phyloP scores from a whole-genome alignment of 2,329 filamentous ascomycete genomes.

The Chaetoscypha palmicola region DNA sequence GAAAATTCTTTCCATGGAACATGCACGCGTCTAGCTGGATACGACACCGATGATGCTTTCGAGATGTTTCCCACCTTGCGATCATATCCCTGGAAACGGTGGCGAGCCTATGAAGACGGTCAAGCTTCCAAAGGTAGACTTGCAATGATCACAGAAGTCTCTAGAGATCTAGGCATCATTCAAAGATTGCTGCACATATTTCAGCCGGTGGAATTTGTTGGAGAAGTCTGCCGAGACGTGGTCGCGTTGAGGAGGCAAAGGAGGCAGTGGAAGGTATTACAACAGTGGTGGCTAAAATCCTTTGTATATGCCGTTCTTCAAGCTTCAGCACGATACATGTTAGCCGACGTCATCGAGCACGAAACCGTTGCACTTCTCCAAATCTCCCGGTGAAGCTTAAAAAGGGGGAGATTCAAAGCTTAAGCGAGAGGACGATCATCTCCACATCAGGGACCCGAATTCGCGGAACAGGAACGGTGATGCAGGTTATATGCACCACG shows the following conservation, averaged over 20 bases:
- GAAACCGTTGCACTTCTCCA: neutral
- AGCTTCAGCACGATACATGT: neutral
- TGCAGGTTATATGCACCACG: conserved; percentile 1
- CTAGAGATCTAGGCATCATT: no score
- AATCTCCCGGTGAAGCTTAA: neutral
- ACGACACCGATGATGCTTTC: no score
- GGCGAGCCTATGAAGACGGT: no score
- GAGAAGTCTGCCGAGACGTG: neutral
- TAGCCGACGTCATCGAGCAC: neutral
- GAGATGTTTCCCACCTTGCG: no score
- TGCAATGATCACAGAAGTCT: no score
- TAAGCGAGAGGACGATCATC: conserved; percentile 2
- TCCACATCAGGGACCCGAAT: neutral
- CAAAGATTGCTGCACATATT: no score
- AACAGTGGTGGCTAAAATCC: neutral
- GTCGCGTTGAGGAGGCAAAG: neutral
- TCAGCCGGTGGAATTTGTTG: no score
- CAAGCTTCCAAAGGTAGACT: no score
- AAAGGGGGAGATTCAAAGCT: neutral
- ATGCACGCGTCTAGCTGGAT: no score
- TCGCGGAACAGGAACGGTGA: conserved; percentile 1
- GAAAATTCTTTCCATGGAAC: neutral
- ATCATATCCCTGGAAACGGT: no score
- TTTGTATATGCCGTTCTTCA: neutral
- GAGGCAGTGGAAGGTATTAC: neutral